Evolutionary conservation across 31 red algal species (phyloP), one percentile per base, ranked within the genome.

Genomic region (Porphyra umbilicalis): DNA sequence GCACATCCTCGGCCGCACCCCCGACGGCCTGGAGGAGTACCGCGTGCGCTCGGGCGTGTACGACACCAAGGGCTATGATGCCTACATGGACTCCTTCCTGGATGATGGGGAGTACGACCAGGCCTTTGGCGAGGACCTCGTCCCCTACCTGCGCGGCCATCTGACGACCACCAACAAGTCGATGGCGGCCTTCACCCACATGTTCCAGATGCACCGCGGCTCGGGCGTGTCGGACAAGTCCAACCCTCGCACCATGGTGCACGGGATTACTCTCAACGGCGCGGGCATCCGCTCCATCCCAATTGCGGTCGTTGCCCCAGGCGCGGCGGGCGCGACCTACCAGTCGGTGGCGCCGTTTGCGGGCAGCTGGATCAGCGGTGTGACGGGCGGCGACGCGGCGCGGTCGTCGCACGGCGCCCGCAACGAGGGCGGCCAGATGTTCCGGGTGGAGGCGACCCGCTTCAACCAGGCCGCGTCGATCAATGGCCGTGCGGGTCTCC

Each of bases 51-150:
- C 86, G 35, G 94, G 85, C 20, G 92, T 99, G 37, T 99, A 99
- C 83, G 93, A 99, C 74, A 81, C 90, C 57, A 79, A 94, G 40
- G 97, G 97, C 77, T 99, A 96, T 76, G 94, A 96, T 20, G 86
- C 88, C 30, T 92, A 96, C 75, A 87, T 99, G 31, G 97, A 99
- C 81, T 85, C 91, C 30, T 94, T 99, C 87, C 91, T 99, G 36
- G 96, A 98, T 83, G 79, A 94, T 78, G 92, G 86, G 9, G 97
- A 99, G 80, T 99, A 92, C 81, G 94, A 99, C 79, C 39, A 85
- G 39, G 94, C 88, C 78, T 99, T 90, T 89, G 94, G 85, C 74
- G 87, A 96, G 35, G 88, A 74, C 33, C 25, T 35, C 76, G 94
- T 91, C 9, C 93, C 93, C 35, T 96, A 84, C 78, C 87, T 92